Evolutionary conservation across 768 basidiomycete genomes (phyloP).

Genomic region (Rhizopogon sp.): DNA sequence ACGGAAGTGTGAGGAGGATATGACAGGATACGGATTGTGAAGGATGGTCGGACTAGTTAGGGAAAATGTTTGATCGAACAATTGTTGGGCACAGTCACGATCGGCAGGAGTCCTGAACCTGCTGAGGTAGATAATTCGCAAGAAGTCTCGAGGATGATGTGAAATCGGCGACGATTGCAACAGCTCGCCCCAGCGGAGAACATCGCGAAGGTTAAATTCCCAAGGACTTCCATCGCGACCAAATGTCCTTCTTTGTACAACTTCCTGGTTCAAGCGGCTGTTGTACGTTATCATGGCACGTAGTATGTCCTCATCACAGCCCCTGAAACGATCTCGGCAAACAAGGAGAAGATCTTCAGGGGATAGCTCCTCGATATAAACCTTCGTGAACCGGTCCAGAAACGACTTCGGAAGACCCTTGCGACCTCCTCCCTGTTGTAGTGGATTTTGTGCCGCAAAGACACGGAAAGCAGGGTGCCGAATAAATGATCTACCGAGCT

Average conservation of each 20-base stretch:
- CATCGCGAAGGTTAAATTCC: conserved; percentile 97
- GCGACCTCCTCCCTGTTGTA: conserved; percentile 93
- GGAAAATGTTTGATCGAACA: conserved; percentile 54
- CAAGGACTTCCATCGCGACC: conserved; percentile 84
- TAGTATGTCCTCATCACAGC: conserved; percentile 47
- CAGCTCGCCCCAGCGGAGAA: conserved; percentile 81
- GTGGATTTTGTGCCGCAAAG: conserved; percentile 96
- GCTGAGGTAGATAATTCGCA: conserved; percentile 74
- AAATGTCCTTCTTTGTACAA: conserved; percentile 59
- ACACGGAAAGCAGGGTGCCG: conserved; percentile 93
- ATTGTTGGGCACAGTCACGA: conserved; percentile 40
- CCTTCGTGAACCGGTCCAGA: conserved; percentile 97
- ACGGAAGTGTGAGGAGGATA: conserved; percentile 47
- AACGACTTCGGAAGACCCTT: conserved; percentile 98
- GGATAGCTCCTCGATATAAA: conserved; percentile 84
- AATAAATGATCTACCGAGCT: conserved; percentile 82
- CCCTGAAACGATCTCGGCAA: conserved; percentile 69
- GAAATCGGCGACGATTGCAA: conserved; percentile 27
- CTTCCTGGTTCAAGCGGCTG: conserved; percentile 58
- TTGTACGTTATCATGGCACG: conserved; percentile 83
- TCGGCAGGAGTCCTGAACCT: conserved; percentile 80
- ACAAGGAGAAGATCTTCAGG: conserved; percentile 73
- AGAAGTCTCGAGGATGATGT: conserved; percentile 54
- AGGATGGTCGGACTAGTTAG: conserved; percentile 29
- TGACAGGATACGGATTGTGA: conserved; percentile 30